Conservation (phyloP, 2,329 filamentous ascomycete species). For the Diplodia mutila region DNA sequence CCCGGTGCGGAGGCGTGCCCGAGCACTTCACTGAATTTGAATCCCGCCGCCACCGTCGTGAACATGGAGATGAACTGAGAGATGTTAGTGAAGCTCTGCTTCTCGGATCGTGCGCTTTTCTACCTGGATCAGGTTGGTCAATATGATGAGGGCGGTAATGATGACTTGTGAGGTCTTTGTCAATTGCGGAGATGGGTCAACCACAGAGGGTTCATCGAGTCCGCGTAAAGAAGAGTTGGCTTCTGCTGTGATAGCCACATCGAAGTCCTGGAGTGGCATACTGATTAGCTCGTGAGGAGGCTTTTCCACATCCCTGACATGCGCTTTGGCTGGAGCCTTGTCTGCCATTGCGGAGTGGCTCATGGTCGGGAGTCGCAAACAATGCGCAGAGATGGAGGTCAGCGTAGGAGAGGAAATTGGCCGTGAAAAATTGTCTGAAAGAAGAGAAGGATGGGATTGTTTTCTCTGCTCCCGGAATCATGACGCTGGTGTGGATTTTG, state of each 20-base stretch:
- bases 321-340: not conserved
- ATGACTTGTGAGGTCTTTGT: not conserved
- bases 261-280: not conserved
- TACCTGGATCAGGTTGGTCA: not conserved
- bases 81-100: not conserved
- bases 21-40: not conserved
- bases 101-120: too few relatives aligned
- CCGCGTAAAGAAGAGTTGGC: not conserved
- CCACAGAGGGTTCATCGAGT: not conserved
- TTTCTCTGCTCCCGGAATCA: not conserved
- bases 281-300: not conserved
- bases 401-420: not conserved
- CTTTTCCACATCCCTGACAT: not conserved
- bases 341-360: not conserved
- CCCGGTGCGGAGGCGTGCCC: not conserved
- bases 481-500: not conserved
- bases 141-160: not conserved
- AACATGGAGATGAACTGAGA: not conserved
- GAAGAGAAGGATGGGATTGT: too few relatives aligned
- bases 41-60: not conserved
- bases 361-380: not conserved
- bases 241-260: not conserved
- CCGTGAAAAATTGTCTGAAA: not conserved
- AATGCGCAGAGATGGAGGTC: not conserved
- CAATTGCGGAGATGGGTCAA: too few relatives aligned